Evolutionary conservation across 108 stramenopile species (phyloP), one percentile per base, ranked within the genome.

Genomic region (Skeletonema potamos): DNA sequence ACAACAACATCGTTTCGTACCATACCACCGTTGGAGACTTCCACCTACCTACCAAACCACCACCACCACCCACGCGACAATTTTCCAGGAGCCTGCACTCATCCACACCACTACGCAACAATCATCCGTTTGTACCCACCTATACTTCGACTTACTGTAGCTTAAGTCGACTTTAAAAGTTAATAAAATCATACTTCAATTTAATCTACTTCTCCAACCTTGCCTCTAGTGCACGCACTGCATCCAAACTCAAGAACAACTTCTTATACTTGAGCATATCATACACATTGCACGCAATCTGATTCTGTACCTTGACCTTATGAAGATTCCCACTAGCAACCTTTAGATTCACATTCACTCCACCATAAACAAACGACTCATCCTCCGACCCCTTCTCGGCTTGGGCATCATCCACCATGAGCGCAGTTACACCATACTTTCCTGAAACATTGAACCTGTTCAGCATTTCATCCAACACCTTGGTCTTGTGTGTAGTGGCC

Each of bases 241-340:
- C 93, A 17, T 62, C 65, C 70, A 94, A 66, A 18, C 85, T 86
- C 33, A 94, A 27, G 28, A 94, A 66, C 11, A 94, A 64, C 66
- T 90, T 92, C 54, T 87, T 86, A 54, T 85, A 83, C 78, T 92
- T 91, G 55, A 94, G 68, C 59, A 89, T 73, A 66, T 87, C 86
- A 73, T 94, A 94, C 44, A 91, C 90, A 74, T 89, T 90, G 58
- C 73, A 61, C 12, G 66, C 76, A 51, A 70, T 46, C 54, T 89
- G 84, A 67, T 86, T 89, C 24, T 67, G 46, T 6, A 92, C 89
- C 67, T 87, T 90, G 22, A 91, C 59, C 29, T 76, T 84, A 36
- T 72, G 70, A 6, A 92, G 61, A 68, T 94, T 94, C 4, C 70
- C 62, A 12, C 80, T 72, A 37, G 90, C 93, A 27, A 91, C 87